A percentile compares a stretch with the other conserved stretches of the same genome.
Evolutionary conservation across 108 stramenopile genomes (phyloP).

Genomic region (Mayamaea pseudoterrestris): DNA sequence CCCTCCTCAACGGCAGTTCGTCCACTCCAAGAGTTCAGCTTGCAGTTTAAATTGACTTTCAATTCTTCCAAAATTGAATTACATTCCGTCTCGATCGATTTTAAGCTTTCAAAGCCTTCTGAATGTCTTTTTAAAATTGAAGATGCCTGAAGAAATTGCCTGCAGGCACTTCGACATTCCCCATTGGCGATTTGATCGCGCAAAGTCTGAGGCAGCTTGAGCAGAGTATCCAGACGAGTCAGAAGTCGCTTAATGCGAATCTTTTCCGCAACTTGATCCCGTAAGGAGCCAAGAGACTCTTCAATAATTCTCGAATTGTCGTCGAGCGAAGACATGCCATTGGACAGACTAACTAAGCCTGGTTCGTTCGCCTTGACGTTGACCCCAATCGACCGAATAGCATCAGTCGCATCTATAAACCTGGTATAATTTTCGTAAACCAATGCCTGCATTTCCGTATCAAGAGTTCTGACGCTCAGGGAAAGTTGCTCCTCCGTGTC

Average conservation of each 20-base stretch:
- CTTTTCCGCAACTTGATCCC: constrained; percentile 77
- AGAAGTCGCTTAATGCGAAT: constrained; percentile 62
- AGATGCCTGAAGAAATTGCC: constrained; percentile 40
- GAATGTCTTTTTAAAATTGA: constrained; percentile 69
- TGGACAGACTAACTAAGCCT: constrained; percentile 28
- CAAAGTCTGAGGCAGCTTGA: constrained; percentile 66
- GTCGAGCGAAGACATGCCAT: constrained; percentile 32
- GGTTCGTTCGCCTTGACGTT: constrained; percentile 38
- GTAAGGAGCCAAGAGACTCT: constrained; percentile 25
- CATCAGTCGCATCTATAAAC: constrained; percentile 97
- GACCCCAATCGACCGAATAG: constrained; percentile 77
- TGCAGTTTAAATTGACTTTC: constrained; percentile 23
- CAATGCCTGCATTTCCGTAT: constrained; percentile 94
- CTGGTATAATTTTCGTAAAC: constrained; percentile 99
- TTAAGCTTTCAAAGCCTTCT: constrained; percentile 64
- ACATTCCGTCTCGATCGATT: constrained; percentile 71
- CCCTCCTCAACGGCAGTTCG: not conserved
- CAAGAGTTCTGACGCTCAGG: constrained; percentile 71
- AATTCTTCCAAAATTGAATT: constrained; percentile 41
- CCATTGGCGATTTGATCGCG: constrained; percentile 28
- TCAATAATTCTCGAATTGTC: constrained; percentile 28
- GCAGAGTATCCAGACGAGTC: constrained; percentile 57
- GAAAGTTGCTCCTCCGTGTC: constrained; percentile 62
- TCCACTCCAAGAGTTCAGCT: constrained; percentile 61
- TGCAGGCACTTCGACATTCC: constrained; percentile 51